Evolutionary conservation across 257 asterid species (phyloP), one percentile per base, ranked within the genome.

Genomic region (Solanum chilense): DNA sequence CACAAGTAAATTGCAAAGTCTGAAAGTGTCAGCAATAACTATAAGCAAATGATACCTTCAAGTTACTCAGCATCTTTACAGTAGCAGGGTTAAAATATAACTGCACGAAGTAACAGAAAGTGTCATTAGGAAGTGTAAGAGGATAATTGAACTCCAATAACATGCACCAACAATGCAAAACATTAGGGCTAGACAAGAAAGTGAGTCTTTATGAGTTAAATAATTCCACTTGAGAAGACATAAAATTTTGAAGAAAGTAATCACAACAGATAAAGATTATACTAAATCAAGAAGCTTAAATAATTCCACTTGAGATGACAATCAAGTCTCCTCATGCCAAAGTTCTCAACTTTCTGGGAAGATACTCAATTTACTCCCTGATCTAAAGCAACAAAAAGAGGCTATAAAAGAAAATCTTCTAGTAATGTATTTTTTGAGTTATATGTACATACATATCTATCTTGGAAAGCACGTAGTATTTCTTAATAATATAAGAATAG

Each of bases 41-140:
- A 81, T 29, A 81, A 81, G 70, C 69, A 49, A 81, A 49, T 81
- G 70, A 66, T 90, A 97, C 99, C 99, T 97, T 97, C 92, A 96
- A 92, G 91, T 97, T 97, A 93, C 99, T 97, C 93, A 97, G 94
- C 99, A 97, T 97, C 92, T 97, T 97, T 84, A 97, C 99, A 69
- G 99, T 97, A 85, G 99, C 98, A 29, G 99, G 99, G 90, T 94
- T 94, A 89, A 97, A 97, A 92, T 97, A 97, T 76, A 97, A 91
- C 99, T 97, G 97, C 90, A 89, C 52, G n/a, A 86, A 82, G 69
- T 39, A 31, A 64, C 41, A 82, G 64, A 42, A 35, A 64, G 68
- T 71, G 56, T 49, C 66, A 82, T 82, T 23, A 88, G 88, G 69
- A 75, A 86, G 78, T 23, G 47, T 8, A 27, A 69, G 66, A 47